Percentiles rank a stretch among this genome's conserved stretches.
phyloP scores from a whole-genome alignment of 1,139 yeast genomes.

The Protomyces arabidopsidicola region DNA sequence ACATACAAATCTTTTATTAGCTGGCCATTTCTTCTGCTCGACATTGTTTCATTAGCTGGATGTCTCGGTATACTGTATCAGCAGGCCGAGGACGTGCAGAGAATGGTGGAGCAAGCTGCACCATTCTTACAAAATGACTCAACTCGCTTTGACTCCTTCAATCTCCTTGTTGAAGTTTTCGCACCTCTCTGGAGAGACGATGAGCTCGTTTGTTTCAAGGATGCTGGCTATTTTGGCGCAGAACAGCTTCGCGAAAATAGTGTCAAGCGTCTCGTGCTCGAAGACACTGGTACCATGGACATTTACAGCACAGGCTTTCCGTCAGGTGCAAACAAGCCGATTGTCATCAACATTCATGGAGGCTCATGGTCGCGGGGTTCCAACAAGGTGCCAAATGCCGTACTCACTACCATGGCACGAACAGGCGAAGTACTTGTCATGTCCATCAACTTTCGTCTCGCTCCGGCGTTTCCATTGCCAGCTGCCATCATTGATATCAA shows the following conservation, averaged over 20 bases:
- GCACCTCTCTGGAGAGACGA: conserved; percentile 3
- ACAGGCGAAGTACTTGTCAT: conserved; percentile 10
- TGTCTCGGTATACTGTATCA: not conserved
- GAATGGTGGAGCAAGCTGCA: not conserved
- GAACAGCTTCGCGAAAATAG: conserved; percentile 1
- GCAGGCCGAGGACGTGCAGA: conserved; percentile 4
- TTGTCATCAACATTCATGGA: conserved; percentile 20
- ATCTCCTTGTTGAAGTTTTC: not conserved
- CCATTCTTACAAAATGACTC: not conserved
- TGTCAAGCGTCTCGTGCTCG: not conserved
- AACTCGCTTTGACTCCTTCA: not conserved
- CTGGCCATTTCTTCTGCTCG: conserved; percentile 10
- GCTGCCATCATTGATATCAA: conserved; percentile 17
- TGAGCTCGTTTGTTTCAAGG: not conserved
- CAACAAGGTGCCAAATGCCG: conserved; percentile 13
- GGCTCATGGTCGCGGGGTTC: conserved; percentile 16
- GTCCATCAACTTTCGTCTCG: conserved; percentile 13
- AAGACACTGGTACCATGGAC: conserved; percentile 5
- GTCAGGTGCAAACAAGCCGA: conserved; percentile 2
- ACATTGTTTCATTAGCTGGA: conserved; percentile 5
- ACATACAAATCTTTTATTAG: not conserved
- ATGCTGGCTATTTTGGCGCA: not conserved
- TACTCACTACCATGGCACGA: conserved; percentile 6
- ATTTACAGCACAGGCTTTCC: not conserved
- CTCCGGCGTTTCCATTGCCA: conserved; percentile 12